Evolutionary conservation across 768 basidiomycete species (phyloP).

Genomic region (Suillus subalutaceus): DNA sequence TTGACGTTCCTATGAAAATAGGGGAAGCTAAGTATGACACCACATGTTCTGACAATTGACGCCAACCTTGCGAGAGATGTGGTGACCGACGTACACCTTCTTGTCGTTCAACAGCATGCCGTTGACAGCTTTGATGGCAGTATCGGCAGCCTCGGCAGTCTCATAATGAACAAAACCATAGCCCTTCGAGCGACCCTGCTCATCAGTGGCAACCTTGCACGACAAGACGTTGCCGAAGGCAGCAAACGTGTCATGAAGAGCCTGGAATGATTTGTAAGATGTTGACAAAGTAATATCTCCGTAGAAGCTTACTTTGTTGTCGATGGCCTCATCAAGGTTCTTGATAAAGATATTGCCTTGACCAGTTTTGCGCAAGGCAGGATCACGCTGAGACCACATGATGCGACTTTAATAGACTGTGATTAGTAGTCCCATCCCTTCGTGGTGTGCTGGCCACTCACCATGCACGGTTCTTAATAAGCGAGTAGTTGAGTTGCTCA

Average conservation of each 20-base stretch:
- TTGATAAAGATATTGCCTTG: slow-evolving; percentile 99
- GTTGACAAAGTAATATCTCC: not conserved
- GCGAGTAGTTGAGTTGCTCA: slow-evolving; percentile 98
- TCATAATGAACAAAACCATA: slow-evolving; percentile 99
- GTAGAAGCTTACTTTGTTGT: slow-evolving; percentile 78
- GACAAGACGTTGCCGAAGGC: slow-evolving; percentile 98
- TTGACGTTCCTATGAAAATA: slow-evolving; percentile 75
- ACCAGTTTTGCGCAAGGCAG: slow-evolving; percentile 97
- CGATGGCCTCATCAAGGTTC: slow-evolving; percentile 95
- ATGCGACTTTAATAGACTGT: slow-evolving; percentile 71
- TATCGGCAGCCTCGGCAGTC: slow-evolving; percentile 93
- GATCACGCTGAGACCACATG: slow-evolving; percentile 99
- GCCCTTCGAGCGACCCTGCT: slow-evolving; percentile 93
- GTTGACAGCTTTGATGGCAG: slow-evolving; percentile 97
- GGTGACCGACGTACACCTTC: slow-evolving; percentile 97
- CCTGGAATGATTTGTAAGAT: slow-evolving; percentile 46
- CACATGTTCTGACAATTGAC: not conserved
- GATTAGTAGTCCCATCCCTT: slow-evolving; percentile 7
- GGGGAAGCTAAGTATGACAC: not conserved
- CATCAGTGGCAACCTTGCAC: slow-evolving; percentile 98
- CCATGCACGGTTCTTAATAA: slow-evolving; percentile 98
- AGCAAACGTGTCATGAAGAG: slow-evolving; percentile 98
- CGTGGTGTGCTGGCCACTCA: slow-evolving; percentile 36
- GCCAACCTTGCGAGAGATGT: slow-evolving; percentile 92
- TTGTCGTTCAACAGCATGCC: slow-evolving; percentile 99